These are phyloP conservation scores for Hyparrhenia diplandra DNA, from an alignment of 176 grass and related monocot genomes.

Conservation along the genomic window DNA sequence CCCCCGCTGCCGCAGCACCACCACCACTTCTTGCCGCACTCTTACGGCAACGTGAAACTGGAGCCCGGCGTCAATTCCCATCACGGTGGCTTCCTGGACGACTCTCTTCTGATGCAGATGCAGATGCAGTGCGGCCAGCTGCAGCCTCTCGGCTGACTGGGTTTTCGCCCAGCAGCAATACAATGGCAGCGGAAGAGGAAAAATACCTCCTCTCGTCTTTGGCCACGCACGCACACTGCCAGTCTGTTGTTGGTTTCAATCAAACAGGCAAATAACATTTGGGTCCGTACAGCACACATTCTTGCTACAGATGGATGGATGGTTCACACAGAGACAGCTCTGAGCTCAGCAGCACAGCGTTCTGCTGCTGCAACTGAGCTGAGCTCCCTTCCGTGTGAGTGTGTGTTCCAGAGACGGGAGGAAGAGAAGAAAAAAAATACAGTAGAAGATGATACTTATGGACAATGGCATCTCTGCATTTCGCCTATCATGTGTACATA, in stretches of 20 bases:
- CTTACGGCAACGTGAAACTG: constrained; percentile 59
- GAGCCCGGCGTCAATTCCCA: constrained; percentile 27
- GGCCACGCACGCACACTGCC: not conserved
- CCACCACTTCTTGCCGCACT: constrained; percentile 44
- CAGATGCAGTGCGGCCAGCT: constrained; percentile 75
- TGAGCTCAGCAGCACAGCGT: too few relatives aligned
- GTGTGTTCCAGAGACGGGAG: too few relatives aligned
- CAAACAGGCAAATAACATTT: not conserved
- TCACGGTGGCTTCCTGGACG: constrained; percentile 17
- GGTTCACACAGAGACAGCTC: not conserved
- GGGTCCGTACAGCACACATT: not conserved
- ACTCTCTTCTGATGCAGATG: constrained; percentile 63
- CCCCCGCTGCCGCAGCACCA: not conserved
- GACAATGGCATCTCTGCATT: too few relatives aligned
- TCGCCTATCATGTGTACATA: too few relatives aligned
- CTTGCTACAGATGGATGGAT: not conserved
- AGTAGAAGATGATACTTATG: too few relatives aligned
- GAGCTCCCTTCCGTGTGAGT: too few relatives aligned
- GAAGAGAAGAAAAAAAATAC: too few relatives aligned
- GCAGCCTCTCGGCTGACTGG: constrained; percentile 55
- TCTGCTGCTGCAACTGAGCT: too few relatives aligned
- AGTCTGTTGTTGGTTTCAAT: constrained; percentile 21
- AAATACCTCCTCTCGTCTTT: constrained; percentile 10
- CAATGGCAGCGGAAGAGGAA: not conserved
- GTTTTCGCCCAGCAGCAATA: not conserved